Percentiles rank a stretch among this genome's conserved stretches.
Conservation (phyloP, 805 yeast genomes). For the Soucietia sequanensis region DNA sequence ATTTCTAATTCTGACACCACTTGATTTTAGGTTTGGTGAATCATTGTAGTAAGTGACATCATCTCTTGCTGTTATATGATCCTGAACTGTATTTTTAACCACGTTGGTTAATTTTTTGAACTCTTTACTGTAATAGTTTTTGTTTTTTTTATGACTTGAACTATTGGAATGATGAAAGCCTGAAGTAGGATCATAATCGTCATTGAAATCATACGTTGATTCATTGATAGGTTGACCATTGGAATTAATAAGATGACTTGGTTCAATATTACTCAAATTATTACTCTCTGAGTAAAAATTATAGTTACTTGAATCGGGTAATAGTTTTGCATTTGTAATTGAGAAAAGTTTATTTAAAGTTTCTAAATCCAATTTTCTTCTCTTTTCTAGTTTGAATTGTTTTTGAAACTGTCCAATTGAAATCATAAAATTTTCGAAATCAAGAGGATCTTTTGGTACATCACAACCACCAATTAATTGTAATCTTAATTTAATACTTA, state of each 20-base stretch:
- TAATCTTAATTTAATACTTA: conserved; percentile 67
- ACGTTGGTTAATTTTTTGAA: conserved; percentile 57
- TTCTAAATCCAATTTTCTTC: conserved; percentile 53
- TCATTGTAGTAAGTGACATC: conserved; percentile 13
- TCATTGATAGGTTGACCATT: background rate
- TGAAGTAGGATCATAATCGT: conserved; percentile 2
- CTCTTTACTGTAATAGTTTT: conserved; percentile 38
- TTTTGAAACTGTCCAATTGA: conserved; percentile 79
- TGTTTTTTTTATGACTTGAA: conserved; percentile 22
- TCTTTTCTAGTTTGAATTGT: conserved; percentile 52
- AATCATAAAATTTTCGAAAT: conserved; percentile 62
- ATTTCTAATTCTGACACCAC: conserved; percentile 29
- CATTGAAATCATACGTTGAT: background rate
- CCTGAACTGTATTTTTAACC: conserved; percentile 73
- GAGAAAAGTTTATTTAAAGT: conserved; percentile 44
- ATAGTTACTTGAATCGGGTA: conserved; percentile 16
- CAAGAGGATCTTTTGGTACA: conserved; percentile 82
- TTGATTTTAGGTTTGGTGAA: conserved; percentile 8
- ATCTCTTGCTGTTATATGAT: conserved; percentile 33
- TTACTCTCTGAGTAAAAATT: background rate
- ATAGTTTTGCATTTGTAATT: conserved; percentile 31
- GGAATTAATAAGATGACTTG: background rate
- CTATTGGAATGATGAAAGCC: conserved; percentile 4
- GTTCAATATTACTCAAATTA: background rate
- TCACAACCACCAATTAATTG: conserved; percentile 38